A percentile compares a stretch with the other conserved stretches of the same genome.
Conservation (phyloP, 768 basidiomycete genomes). For the Trametes elegans region DNA sequence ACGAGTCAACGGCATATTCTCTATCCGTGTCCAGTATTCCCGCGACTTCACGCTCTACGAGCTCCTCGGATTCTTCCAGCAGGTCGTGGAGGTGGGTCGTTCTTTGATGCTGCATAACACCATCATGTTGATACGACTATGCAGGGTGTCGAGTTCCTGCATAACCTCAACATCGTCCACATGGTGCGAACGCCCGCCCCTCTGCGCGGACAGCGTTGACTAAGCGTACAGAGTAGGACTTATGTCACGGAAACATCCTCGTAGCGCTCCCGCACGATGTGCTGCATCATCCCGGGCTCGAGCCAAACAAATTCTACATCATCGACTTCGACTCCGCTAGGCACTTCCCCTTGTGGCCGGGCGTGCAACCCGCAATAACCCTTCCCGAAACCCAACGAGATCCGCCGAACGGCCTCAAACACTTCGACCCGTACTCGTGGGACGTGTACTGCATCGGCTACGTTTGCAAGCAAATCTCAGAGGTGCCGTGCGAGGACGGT, state of each 20-base stretch:
- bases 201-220: background rate
- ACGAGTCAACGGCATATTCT: background rate
- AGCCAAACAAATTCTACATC: background rate
- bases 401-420: background rate
- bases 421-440: constrained; percentile 14
- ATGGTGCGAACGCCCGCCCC: background rate
- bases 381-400: background rate
- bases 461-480: background rate
- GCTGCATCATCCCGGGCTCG: background rate
- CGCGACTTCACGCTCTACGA: background rate
- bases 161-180: background rate
- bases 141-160: constrained; percentile 1
- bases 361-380: background rate
- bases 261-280: background rate
- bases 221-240: background rate
- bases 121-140: background rate
- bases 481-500: background rate
- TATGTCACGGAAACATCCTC: background rate
- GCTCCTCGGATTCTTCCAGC: background rate
- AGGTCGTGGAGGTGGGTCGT: background rate
- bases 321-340: constrained; percentile 10
- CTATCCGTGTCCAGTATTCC: background rate
- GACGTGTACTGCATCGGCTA: constrained; percentile 7
- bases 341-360: background rate
- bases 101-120: background rate